Evolutionary conservation across 2,329 filamentous ascomycete species (phyloP), one percentile per base, ranked within the genome.

Genomic region (Knoxdaviesia capensis): DNA sequence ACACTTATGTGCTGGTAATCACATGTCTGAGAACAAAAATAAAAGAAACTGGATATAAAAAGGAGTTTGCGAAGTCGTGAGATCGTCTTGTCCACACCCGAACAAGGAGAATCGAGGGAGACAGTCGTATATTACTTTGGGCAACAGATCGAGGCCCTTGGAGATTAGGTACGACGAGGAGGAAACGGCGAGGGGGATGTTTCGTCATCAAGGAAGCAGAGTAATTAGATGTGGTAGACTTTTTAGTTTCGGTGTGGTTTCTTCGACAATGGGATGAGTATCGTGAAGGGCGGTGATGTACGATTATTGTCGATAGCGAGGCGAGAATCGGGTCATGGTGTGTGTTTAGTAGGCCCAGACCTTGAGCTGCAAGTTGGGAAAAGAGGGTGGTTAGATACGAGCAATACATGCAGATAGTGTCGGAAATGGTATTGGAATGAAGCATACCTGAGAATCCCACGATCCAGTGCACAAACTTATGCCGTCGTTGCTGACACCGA

Each of bases 381-480:
- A 62, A 48, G 31, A 20, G 70, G n/a, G 8, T 29, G 10, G 28
- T 7, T 20, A 20, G 7, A 28, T 6, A n/a, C 8, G 8, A 8
- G 36, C 10, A n/a, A 74, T 62, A 69, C 75, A 53, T 78, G 61
- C 60, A 38, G 9, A 28, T 4, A n/a, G 28, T 31, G 7, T n/a
- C 10, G 32, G n/a, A 40, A 36, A 34, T 20, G 10, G 5, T 7
- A 6, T 7, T 31, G n/a, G 7, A 33, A 35, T n/a, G 5, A 34
- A 37, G 72, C 85, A 66, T 74, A 96, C 90, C 70, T 94, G 73
- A 55, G 90, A 94, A 66, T 98, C 90, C 90, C 90, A 98, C 52
- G 90, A 98, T 61, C 90, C 90, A 56, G 90, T 98, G 74, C 90
- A 96, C 66, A 98, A 71, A 68, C 88, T 96, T 67, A 96, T 94